Conservation (phyloP, 2,329 filamentous ascomycete genomes). For the Aspergillus sp. region DNA sequence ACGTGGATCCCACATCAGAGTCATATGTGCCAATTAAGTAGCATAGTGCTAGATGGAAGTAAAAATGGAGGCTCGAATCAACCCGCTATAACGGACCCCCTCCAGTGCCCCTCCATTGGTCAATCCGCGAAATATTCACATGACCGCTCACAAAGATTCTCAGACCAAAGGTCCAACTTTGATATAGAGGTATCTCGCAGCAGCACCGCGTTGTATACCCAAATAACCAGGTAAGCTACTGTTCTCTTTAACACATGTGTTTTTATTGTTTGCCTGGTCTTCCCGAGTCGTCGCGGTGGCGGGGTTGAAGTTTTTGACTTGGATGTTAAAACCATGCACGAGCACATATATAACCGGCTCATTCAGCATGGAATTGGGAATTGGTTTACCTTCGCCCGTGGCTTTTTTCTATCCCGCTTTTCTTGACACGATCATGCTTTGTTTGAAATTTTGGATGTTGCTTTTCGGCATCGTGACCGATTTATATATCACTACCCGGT, state of each 20-base stretch:
- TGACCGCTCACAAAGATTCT: constrained; percentile 2
- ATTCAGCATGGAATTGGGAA: too few species aligned
- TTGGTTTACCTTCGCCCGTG: too few species aligned
- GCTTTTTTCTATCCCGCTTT: too few species aligned
- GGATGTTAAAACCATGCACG: not conserved
- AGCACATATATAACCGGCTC: not conserved
- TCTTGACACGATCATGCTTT: too few species aligned
- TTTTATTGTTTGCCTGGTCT: not conserved
- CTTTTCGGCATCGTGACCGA: too few species aligned
- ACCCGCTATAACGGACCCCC: too few species aligned
- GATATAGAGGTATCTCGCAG: not conserved
- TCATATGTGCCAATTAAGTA: too few species aligned
- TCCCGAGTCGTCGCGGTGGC: not conserved
- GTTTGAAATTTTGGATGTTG: too few species aligned
- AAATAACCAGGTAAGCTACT: not conserved
- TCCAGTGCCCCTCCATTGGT: constrained; percentile 2
- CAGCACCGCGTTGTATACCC: not conserved
- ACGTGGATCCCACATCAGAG: too few species aligned
- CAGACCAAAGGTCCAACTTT: not conserved
- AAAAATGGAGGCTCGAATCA: not conserved
- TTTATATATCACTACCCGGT: too few species aligned
- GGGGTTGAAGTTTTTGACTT: not conserved
- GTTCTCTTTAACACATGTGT: not conserved
- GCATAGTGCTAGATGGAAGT: not conserved
- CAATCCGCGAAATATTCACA: not conserved